These are phyloP conservation scores for Mortierella sp. DNA, from an alignment of 371 early-diverging fungal species.

Conservation along the genomic window DNA sequence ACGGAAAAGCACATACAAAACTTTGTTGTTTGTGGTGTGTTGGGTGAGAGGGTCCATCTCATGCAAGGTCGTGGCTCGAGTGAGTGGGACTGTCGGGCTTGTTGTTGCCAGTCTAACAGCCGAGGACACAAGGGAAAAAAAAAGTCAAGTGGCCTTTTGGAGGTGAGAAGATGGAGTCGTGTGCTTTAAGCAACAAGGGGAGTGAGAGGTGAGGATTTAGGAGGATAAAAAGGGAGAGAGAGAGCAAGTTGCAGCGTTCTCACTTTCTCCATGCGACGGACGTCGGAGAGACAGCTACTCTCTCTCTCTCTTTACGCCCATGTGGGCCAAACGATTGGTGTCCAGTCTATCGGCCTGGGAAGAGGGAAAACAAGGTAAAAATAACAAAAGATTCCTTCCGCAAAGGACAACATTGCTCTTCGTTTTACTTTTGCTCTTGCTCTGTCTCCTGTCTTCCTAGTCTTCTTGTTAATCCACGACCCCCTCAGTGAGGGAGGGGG, in stretches of 20 bases:
- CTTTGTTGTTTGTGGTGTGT: background rate
- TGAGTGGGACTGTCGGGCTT: background rate
- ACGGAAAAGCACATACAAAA: too few species aligned
- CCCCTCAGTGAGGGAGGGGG: background rate
- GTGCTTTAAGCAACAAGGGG: background rate
- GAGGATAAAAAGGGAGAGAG: background rate
- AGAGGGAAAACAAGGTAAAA: background rate
- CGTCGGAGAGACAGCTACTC: background rate
- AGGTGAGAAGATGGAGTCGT: background rate
- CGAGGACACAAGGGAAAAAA: constrained; percentile 1
- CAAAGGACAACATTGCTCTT: background rate
- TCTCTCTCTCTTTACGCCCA: constrained; percentile 11
- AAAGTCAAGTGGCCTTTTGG: background rate
- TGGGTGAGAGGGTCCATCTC: background rate
- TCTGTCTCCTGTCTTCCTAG: background rate
- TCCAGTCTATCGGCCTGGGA: constrained; percentile 1
- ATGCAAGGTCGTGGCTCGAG: constrained; percentile 3
- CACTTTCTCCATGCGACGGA: background rate
- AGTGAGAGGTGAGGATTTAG: background rate
- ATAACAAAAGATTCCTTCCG: background rate
- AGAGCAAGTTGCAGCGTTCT: background rate
- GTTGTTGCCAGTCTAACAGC: background rate
- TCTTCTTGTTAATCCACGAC: background rate
- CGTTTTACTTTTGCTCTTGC: too few species aligned
- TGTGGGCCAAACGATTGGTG: constrained; percentile 40